Base-by-base conservation (phyloP, 129 eudicot species). In the Helichrysum umbraculigerum region DNA sequence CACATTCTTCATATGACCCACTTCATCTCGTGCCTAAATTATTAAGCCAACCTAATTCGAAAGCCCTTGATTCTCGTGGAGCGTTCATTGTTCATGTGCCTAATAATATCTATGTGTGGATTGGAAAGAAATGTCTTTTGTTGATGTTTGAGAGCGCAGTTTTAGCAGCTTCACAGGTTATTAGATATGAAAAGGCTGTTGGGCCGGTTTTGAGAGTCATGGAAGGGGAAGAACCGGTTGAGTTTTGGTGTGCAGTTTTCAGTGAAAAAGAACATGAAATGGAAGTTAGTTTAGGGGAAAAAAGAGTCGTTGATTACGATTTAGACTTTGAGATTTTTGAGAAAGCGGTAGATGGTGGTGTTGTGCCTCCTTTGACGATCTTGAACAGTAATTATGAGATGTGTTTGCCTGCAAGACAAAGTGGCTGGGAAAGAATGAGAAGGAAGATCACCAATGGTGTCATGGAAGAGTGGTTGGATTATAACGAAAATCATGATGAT, bases 11-110 rank as follows among this genome's bases (percentile, higher is more conserved):
- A 5, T 91, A 94, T 59, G 97, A 88, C 44, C 97, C 98, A 16
- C 96, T 94, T 72, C 98, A 94, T 78, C 87, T 94, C 25, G 98
- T 94, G 15, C 98, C 98, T 0, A 94, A 94, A 80, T 61, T 86
- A 83, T 62, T 94, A 41, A 68, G 42, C 47, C 86, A 86, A 41
- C 90, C 98, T 25, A 77, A 81, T 58, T 76, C 74, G 2, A 79
- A 63, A 12, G 86, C 75, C 4, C 96, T 93, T 39, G 98, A 93
- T 70, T 93, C 98, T 56, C 96, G 98, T 74, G 98, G 98, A 34
- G 96, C 98, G 1, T 94, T 94, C 81, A 83, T 94, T 64, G 77
- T 91, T 22, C 93, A 91, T 66, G 81, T 94, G 50, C 98, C 98
- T 75, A 76, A 87, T 37, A 86, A 83, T 39, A 80, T 94, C 33